Evolutionary conservation across 345 rosid genomes (phyloP).

Genomic region (Salix koriyanagi): DNA sequence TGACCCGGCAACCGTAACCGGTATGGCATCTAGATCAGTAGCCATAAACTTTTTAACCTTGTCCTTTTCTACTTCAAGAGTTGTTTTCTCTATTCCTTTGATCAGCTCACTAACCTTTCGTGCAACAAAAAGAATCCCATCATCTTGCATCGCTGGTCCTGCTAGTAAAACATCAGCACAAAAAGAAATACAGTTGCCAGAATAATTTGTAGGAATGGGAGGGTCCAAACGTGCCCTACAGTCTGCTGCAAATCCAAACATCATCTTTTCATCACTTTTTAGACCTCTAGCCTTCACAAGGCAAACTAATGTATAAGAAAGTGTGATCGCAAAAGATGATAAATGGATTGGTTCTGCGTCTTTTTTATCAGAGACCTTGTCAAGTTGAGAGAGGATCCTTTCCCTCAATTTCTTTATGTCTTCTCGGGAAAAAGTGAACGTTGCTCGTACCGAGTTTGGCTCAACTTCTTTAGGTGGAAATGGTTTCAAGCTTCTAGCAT

Average conservation of each 20-base stretch:
- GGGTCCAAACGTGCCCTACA: neutral
- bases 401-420: conserved; percentile 30
- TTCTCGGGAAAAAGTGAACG: conserved; percentile 27
- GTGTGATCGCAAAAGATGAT: conserved; percentile 36
- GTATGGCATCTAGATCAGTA: too few species aligned
- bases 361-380: neutral
- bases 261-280: neutral
- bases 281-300: conserved; percentile 5
- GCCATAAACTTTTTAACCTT: neutral
- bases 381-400: neutral
- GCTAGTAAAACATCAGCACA: too few species aligned
- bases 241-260: neutral
- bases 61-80: conserved; percentile 2
- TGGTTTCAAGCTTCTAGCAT: neutral
- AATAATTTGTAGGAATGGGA: too few species aligned
- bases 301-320: conserved; percentile 24
- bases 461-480: neutral
- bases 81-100: neutral
- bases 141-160: too few species aligned
- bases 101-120: neutral
- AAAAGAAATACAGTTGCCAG: too few species aligned
- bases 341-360: conserved; percentile 1
- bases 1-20: neutral
- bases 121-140: conserved; percentile 3
- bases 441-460: conserved; percentile 18